phyloP scores from a whole-genome alignment of 768 basidiomycete genomes.

The Fistulinella prunicolor region DNA sequence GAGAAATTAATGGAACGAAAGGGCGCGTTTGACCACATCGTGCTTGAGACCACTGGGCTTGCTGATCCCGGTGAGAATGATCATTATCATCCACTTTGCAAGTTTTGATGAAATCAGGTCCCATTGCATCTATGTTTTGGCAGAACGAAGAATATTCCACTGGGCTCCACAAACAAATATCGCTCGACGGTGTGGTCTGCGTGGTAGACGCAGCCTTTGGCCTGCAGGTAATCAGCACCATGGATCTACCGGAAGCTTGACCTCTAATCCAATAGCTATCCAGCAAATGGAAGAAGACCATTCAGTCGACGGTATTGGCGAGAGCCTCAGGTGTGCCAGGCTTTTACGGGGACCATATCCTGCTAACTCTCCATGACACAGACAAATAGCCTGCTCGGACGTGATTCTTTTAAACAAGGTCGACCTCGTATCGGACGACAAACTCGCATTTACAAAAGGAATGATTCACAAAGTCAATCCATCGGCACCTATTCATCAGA shows the following conservation, averaged over 20 bases:
- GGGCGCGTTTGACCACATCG: constrained; percentile 90
- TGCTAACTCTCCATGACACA: constrained; percentile 31
- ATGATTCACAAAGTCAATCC: constrained; percentile 78
- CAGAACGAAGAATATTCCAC: constrained; percentile 76
- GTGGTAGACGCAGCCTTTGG: constrained; percentile 91
- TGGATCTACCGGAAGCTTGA: constrained; percentile 32
- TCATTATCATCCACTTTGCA: not conserved
- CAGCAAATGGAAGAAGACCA: constrained; percentile 88
- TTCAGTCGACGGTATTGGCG: constrained; percentile 61
- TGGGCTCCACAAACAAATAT: constrained; percentile 67
- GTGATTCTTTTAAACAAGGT: constrained; percentile 90
- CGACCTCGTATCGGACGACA: constrained; percentile 59
- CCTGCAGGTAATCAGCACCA: constrained; percentile 38
- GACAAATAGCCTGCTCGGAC: constrained; percentile 92
- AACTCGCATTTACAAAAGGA: constrained; percentile 49
- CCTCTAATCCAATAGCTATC: constrained; percentile 1
- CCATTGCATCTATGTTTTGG: constrained; percentile 87
- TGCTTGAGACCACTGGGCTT: constrained; percentile 93
- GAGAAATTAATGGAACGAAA: constrained; percentile 86
- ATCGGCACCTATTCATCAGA: constrained; percentile 68
- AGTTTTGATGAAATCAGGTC: constrained; percentile 43
- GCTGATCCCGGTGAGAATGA: constrained; percentile 79
- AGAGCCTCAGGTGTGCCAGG: constrained; percentile 68
- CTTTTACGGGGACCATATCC: not conserved
- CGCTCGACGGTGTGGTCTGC: constrained; percentile 86